Evolutionary conservation across 208 protist species (phyloP).

Genomic region (Trypanosoma rangeli): DNA sequence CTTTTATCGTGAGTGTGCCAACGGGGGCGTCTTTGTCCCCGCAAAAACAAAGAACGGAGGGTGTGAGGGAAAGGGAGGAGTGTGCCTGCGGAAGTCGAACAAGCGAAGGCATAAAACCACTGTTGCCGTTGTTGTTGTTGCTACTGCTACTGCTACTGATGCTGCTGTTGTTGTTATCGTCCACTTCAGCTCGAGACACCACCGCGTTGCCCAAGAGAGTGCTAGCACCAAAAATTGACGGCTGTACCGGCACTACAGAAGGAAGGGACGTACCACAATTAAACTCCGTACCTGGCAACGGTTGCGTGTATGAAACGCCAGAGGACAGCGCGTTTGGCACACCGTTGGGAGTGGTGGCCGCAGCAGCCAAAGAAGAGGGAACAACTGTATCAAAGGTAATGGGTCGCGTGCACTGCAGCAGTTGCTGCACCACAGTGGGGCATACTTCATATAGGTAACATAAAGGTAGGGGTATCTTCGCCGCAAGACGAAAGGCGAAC

Average conservation of each 20-base stretch:
- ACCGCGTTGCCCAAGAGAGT: conserved; percentile 3
- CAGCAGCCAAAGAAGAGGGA: not conserved
- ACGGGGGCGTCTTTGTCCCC: conserved; percentile 3
- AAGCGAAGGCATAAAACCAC: conserved; percentile 6
- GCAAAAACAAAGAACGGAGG: conserved; percentile 28
- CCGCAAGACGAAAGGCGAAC: conserved; percentile 39
- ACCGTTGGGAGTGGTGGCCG: not conserved
- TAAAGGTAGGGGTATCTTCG: conserved; percentile 49
- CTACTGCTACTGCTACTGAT: conserved; percentile 6
- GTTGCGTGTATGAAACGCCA: conserved; percentile 3
- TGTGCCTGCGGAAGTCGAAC: conserved; percentile 21
- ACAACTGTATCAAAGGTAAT: conserved; percentile 18
- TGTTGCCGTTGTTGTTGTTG: conserved; percentile 4
- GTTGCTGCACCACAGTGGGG: conserved; percentile 14
- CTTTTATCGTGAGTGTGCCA: conserved; percentile 24
- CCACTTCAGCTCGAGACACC: not conserved
- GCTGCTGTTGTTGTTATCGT: conserved; percentile 5
- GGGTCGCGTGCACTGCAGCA: conserved; percentile 13
- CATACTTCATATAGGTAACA: conserved; percentile 47
- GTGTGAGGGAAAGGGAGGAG: conserved; percentile 23
- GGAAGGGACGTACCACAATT: conserved; percentile 13
- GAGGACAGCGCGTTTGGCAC: not conserved
- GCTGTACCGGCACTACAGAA: not conserved
- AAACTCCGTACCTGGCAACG: conserved; percentile 1
- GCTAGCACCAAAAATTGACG: not conserved